Evolutionary conservation across 1,139 yeast species (phyloP), one percentile per base, ranked within the genome.

Genomic region (Yamadazyma taylorii): DNA sequence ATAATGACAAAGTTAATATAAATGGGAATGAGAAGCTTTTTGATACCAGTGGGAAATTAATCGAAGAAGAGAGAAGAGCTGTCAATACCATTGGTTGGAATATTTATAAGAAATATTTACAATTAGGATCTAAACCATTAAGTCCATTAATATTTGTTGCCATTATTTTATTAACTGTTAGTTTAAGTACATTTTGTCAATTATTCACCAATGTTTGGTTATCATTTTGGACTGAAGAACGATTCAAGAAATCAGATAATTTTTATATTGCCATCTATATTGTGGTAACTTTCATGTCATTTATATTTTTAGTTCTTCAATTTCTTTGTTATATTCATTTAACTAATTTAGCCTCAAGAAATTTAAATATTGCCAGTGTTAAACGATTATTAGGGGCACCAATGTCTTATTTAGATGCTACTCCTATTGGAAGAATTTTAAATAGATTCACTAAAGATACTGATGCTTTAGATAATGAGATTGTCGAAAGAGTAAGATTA

Each of bases 191-290:
- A 0, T 86, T 85, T 53, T 68, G 74, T 43, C 73, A 69, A 36
- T 59, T 85, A 28, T 85, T 86, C 55, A 72, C 85, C 25, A 85
- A 84, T 50, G 81, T 83, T 15, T 89, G 96, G 95, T 68, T 89
- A 43, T 82, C 96, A 0, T 89, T 78, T 58, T 89, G 97, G 97
- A 73, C 85, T 3, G 75, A 72, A 15, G 37, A 67, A 36, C 80
- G 75, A 55, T 87, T 83, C 52, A 2, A 54, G 13, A 62, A 73
- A 35, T 47, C 76, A 1, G 64, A 72, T 34, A 73, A 75, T 3
- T 77, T 79, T 47, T 89, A 88, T 58, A 84, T 86, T 63, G 96
- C 88, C 2, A 43, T 84, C 24, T 85, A 84, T 51, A 78, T 81
- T 31, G 63, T 79, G 73, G 73, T 81, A 45, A 73, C 81, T 2